Evolutionary conservation across 2,329 filamentous ascomycete species (phyloP), one percentile per base, ranked within the genome.

Genomic region (Ambrosiella cleistominuta): DNA sequence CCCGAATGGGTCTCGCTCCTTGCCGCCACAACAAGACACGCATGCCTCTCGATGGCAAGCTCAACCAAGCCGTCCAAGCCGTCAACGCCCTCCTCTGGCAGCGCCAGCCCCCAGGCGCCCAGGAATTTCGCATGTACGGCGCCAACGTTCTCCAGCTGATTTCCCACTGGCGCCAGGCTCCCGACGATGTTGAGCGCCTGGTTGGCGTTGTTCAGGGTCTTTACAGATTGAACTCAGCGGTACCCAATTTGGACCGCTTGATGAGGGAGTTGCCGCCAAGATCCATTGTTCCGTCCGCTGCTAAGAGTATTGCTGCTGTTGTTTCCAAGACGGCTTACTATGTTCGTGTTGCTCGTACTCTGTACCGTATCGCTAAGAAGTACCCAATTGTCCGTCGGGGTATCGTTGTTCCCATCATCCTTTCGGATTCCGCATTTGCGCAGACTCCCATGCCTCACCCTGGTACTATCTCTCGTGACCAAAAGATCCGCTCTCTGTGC

Each of bases 321-420:
- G 58, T 60, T 13, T 52, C 54, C 37, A 60, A 60, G 50, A 60
- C 58, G 0, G 58, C 58, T 35, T 60, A 60, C 40, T 60, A 60
- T 36, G 58, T 60, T 17, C 58, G 47, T 15, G 50, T 60, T 45
- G 58, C 58, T 27, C 58, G 58, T 17, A 60, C 58, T 65, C 65
- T 47, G 66, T 65, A 65, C 57, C 64, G 65, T 1, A 63, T 61
- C 2, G 69, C 70, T 0, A 68, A 64, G 55, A 66, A 65, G 7
- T 64, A 62, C 8, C 62, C 64, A 0, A 27, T 70, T 3, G 64
- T 68, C 50, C 64, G 66, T 17, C 60, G 61, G 1, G 66, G 69
- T 53, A 63, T 61, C 11, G 63, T 70, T 7, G 60, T 66, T 1
- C 17, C 63, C 3, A 64, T 70, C 13, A 61, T 63, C 39, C 66